Base-by-base conservation (phyloP, 2,329 filamentous ascomycete genomes). In the Fusarium stilboides region DNA sequence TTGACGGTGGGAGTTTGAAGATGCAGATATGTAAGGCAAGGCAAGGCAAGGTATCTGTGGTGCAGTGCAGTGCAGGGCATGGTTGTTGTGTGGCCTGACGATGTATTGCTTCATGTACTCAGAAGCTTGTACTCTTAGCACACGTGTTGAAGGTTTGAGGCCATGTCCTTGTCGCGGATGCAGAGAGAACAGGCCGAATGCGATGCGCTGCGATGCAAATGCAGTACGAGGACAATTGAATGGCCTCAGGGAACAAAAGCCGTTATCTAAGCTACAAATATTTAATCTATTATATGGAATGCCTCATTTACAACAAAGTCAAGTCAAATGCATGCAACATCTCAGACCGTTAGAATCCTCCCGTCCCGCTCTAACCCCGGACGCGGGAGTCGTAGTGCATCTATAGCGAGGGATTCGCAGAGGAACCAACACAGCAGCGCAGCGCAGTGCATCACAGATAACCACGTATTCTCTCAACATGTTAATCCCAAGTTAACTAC, bases 391-490 rank as follows among this genome's bases (percentile, higher is more conserved):
- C 49, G 64, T 51, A 59, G 60, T 56, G 70, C 66, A 62, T 72
- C 37, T 54, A 31, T 33, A 57, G 50, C 17, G 62, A 66, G 50
- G 28, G 42, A 39, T 31, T 49, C 26, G 43, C 47, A 65, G 33
- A 49, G 57, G 47, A 43, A 69, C 66, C 68, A 72, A 26, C 64
- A 36, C 58, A 60, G n/a, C 65, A 61, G 34, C 46, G 54, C 66
- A 65, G 45, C 39, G 14, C 40, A 59, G 36, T n/a, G 42, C 31
- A 54, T 36, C 12, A 28, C 39, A 53, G 55, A 43, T 43, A 66
- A 70, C 70, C 68, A 73, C 70, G 71, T 73, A 69, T 65, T 52
- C 44, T 47, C 31, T n/a, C n/a, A 33, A 37, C 13, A 37, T 28
- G 13, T 37, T 26, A n/a, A 17, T 20, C 19, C 39, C 22, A 43